These are phyloP conservation scores for Sparassis latifolia DNA, from an alignment of 1,284 basidiomycete genomes.

Conservation along the genomic window DNA sequence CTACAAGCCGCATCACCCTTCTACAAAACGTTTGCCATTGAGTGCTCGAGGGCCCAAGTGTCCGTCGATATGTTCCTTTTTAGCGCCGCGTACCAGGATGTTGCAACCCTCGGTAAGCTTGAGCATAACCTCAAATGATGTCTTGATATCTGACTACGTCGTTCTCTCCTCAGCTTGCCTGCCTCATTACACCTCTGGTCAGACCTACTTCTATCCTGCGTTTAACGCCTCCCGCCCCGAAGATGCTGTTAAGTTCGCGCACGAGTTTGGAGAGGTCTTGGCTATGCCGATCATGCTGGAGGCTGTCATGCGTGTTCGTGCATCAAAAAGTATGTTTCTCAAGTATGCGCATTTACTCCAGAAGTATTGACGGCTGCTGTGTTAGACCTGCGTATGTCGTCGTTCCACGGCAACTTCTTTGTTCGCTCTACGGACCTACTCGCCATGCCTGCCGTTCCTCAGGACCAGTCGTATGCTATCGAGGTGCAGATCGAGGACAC, in stretches of 20 bases:
- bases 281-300: conserved; percentile 95
- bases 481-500: conserved; percentile 98
- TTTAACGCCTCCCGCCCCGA: conserved; percentile 94
- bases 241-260: conserved; percentile 96
- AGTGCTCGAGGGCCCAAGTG: conserved; percentile 95
- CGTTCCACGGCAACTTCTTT: conserved; percentile 99
- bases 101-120: conserved; percentile 76
- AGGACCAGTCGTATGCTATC: conserved; percentile 95
- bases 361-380: conserved; percentile 3
- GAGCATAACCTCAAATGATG: background rate
- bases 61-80: conserved; percentile 99
- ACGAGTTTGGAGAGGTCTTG: conserved; percentile 92
- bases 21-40: conserved; percentile 99
- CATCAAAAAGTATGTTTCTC: conserved; percentile 64
- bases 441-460: conserved; percentile 93
- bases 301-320: conserved; percentile 96
- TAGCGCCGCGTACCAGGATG: conserved; percentile 90
- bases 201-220: conserved; percentile 97
- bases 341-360: background rate
- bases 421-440: conserved; percentile 96
- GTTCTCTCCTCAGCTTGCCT: conserved; percentile 58
- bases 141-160: background rate
- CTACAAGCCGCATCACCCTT: conserved; percentile 88
- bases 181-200: conserved; percentile 96
- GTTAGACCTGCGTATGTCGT: conserved; percentile 87